Base-by-base conservation (phyloP, 176 grass and related monocot species). In the Musa itinerans region DNA sequence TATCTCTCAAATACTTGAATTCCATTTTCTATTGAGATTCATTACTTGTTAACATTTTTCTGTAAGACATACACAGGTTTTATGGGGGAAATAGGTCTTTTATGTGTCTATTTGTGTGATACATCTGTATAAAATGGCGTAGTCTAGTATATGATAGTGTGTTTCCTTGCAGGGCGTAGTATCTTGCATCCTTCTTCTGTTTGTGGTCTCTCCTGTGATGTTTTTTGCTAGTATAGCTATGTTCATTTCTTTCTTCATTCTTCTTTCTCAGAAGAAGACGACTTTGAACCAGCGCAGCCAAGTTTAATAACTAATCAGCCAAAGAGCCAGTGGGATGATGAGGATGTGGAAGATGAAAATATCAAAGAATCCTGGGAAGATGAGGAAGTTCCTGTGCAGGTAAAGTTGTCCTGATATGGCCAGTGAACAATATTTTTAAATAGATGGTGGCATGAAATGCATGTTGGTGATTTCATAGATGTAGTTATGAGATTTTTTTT, bases 341-440 rank as follows among this genome's bases (percentile, higher is more conserved):
- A 70, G 16, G 68, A 70, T 3, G 17, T 20, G 6, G 68, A 70
- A 3, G 68, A 70, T 70, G 68, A 70, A 48, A 20, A 70, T 51
- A 29, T 70, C 68, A 70, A 70, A 70, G 68, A 70, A 70, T 70
- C 68, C 20, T 70, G 68, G 68, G 68, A 70, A 21, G 68, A 70
- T 51, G 68, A 70, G 14, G 68, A 70, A n/a, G 67, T 50, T 19
- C 15, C 29, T 17, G 67, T 69, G 43, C 68, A 50, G 43, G 68
- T 70, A 50, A 70, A 50, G 68, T 21, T 13, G 1, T 69, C 12
- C 9, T 43, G 14, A 43, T 43, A 43, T 43, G 34, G 6, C 34
- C 34, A 43, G 34, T 43, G 29, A 12, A 3, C 63, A 23, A 2
- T 65, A 23, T 25, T 65, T 1, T 26, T 26, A 26, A 23, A 34